A percentile compares a stretch with the other conserved stretches of the same genome.
Conservation (phyloP, 352 stramenopile genomes). For the Sclerospora graminicola region DNA sequence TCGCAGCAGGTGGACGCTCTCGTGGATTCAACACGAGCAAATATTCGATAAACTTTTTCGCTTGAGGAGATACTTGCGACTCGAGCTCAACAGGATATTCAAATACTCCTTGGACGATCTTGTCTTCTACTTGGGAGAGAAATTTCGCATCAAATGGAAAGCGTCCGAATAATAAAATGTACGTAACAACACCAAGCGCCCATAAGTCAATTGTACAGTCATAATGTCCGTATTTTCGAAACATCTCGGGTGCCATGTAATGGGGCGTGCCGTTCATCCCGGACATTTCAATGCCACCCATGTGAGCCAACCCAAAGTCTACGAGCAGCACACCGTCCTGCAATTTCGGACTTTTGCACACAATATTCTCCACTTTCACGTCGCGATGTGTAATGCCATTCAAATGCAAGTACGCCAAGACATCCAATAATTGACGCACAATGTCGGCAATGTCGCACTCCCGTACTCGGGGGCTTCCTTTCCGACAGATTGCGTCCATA, state of each 20-base stretch:
- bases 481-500: conserved; percentile 35
- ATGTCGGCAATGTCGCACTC: conserved; percentile 59
- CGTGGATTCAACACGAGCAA: conserved; percentile 46
- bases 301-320: conserved; percentile 73
- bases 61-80: conserved; percentile 42
- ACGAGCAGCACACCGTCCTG: conserved; percentile 54
- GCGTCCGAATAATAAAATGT: conserved; percentile 57
- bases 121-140: conserved; percentile 78
- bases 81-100: conserved; percentile 41
- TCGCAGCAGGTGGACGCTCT: conserved; percentile 48
- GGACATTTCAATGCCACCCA: conserved; percentile 29
- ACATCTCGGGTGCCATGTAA: conserved; percentile 84
- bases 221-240: conserved; percentile 43
- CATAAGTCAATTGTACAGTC: conserved; percentile 64
- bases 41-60: conserved; percentile 73
- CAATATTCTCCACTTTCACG: conserved; percentile 79
- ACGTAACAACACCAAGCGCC: conserved; percentile 68
- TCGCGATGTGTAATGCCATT: conserved; percentile 74
- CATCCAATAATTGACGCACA: conserved; percentile 52
- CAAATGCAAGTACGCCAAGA: conserved; percentile 60
- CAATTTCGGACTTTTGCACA: conserved; percentile 40
- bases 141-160: conserved; percentile 75
- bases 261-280: conserved; percentile 79
- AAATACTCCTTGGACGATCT: conserved; percentile 58
- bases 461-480: conserved; percentile 15